Evolutionary conservation across 768 basidiomycete species (phyloP).

Genomic region (Serendipita vermifera): DNA sequence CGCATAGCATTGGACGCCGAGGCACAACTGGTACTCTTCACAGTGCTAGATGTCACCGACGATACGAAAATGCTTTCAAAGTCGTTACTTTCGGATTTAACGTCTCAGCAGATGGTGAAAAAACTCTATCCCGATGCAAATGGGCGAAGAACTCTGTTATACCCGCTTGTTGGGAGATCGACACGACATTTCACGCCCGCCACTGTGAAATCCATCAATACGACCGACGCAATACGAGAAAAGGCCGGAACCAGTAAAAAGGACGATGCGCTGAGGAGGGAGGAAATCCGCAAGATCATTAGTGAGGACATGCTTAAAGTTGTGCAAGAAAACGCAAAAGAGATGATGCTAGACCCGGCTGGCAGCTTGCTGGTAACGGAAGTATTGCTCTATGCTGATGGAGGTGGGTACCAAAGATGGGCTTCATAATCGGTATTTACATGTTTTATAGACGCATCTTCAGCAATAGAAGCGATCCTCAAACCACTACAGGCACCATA

Average conservation of each 20-base stretch:
- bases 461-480: conserved; percentile 48
- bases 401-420: conserved; percentile 41
- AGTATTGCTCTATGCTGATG: conserved; percentile 72
- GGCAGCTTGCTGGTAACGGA: conserved; percentile 70
- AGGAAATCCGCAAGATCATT: conserved; percentile 60
- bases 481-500: conserved; percentile 42
- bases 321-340: conserved; percentile 45
- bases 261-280: conserved; percentile 42
- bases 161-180: conserved; percentile 73
- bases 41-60: conserved; percentile 79
- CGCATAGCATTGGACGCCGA: conserved; percentile 83
- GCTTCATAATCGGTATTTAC: not conserved
- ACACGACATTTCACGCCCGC: conserved; percentile 79
- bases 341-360: conserved; percentile 58
- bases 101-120: conserved; percentile 38
- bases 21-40: conserved; percentile 80
- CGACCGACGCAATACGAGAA: conserved; percentile 54
- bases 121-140: conserved; percentile 49
- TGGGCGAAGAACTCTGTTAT: conserved; percentile 70
- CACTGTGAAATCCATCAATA: conserved; percentile 54
- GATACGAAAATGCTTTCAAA: conserved; percentile 86
- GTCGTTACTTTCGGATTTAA: conserved; percentile 60
- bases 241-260: conserved; percentile 77
- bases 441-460: conserved; percentile 47
- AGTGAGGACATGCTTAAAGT: conserved; percentile 64